Evolutionary conservation across 352 stramenopile genomes (phyloP).

Genomic region (Pythium biforme): DNA sequence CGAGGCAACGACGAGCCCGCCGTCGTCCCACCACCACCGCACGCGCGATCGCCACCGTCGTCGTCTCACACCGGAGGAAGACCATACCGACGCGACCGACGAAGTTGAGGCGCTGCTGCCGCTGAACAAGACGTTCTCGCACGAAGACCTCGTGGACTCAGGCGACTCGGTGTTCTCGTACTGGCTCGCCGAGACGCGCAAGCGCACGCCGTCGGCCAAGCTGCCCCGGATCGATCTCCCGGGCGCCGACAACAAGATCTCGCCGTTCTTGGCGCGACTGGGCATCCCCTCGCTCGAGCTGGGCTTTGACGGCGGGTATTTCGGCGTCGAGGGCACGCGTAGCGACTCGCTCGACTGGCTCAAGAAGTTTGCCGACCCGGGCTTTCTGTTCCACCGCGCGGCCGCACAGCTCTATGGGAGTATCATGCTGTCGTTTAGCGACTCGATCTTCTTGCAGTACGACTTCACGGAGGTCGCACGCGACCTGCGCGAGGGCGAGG

Average conservation of each 20-base stretch:
- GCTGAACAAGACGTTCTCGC: constrained; percentile 67
- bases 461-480: constrained; percentile 80
- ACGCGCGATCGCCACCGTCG: background rate
- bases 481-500: constrained; percentile 62
- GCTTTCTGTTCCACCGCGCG: constrained; percentile 71
- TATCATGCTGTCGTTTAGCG: constrained; percentile 71
- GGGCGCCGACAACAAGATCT: constrained; percentile 53
- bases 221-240: constrained; percentile 54
- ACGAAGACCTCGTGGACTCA: constrained; percentile 53
- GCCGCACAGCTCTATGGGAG: constrained; percentile 79
- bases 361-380: constrained; percentile 69
- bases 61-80: background rate
- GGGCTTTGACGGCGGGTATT: constrained; percentile 67
- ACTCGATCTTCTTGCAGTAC: constrained; percentile 83
- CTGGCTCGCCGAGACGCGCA: constrained; percentile 61
- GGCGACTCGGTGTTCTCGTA: constrained; percentile 70
- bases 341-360: constrained; percentile 78
- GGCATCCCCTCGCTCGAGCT: constrained; percentile 77
- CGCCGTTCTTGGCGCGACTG: constrained; percentile 66
- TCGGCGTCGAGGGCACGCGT: constrained; percentile 51
- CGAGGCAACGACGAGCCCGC: background rate
- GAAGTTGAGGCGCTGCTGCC: constrained; percentile 44
- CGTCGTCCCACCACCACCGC: background rate
- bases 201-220: constrained; percentile 35
- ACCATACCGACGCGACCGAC: constrained; percentile 33